Conservation (phyloP, 169 alveolate species). For the Cryptosporidium andersoni region DNA sequence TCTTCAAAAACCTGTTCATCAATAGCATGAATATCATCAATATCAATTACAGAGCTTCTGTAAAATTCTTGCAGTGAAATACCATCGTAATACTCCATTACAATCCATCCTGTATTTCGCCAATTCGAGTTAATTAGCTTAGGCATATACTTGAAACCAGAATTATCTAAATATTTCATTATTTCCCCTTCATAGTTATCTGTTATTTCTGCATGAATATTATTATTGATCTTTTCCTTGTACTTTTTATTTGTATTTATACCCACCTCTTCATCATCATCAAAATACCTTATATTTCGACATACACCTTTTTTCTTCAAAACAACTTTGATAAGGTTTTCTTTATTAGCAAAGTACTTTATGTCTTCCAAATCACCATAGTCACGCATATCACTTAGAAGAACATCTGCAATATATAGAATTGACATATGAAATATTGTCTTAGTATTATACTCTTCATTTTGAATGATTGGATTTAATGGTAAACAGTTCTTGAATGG, state of each 20-base stretch:
- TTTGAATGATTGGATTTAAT: slow-evolving; percentile 11
- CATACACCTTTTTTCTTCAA: not conserved
- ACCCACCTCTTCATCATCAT: slow-evolving; percentile 4
- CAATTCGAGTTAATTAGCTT: slow-evolving; percentile 37
- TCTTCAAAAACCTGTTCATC: slow-evolving; percentile 62
- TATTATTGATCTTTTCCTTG: not conserved
- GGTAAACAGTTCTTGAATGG: slow-evolving; percentile 45
- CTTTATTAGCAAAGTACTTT: slow-evolving; percentile 6
- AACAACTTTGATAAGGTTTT: not conserved
- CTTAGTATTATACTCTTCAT: not conserved
- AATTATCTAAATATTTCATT: slow-evolving; percentile 29
- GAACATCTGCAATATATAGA: slow-evolving; percentile 31
- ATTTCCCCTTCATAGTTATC: slow-evolving; percentile 28
- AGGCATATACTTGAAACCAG: slow-evolving; percentile 40
- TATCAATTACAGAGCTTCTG: slow-evolving; percentile 26
- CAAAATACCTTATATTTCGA: not conserved
- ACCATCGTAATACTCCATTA: slow-evolving; percentile 53
- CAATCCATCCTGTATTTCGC: slow-evolving; percentile 67
- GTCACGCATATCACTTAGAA: not conserved
- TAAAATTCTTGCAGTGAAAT: slow-evolving; percentile 58
- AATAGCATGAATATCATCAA: slow-evolving; percentile 40
- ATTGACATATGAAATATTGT: slow-evolving; percentile 36
- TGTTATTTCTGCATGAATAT: not conserved
- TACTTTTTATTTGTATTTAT: not conserved
- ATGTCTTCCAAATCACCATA: not conserved